Percentiles rank a stretch among this genome's conserved stretches.
Conservation (phyloP, 805 yeast genomes). For the Candida tibetensis region DNA sequence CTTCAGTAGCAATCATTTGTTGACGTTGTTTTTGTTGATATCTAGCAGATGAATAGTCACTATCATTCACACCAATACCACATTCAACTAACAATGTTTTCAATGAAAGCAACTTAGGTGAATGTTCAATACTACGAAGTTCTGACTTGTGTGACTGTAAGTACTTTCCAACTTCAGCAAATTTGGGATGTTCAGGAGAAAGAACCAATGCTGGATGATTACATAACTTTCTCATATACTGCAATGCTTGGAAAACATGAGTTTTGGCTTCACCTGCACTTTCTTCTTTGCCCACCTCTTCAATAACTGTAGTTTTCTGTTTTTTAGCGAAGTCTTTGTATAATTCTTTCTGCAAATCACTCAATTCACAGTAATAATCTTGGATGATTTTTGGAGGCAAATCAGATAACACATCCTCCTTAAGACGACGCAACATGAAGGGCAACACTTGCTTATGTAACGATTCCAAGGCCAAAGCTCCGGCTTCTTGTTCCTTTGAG, state of each 20-base stretch:
- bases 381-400: conserved; percentile 98
- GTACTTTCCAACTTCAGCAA: conserved; percentile 59
- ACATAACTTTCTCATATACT: conserved; percentile 94
- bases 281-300: conserved; percentile 48
- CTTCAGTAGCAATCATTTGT: conserved; percentile 44
- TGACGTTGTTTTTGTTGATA: conserved; percentile 33
- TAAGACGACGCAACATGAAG: conserved; percentile 90
- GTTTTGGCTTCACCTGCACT: conserved; percentile 58
- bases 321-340: conserved; percentile 87
- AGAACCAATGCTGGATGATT: conserved; percentile 94
- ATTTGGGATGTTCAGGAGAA: conserved; percentile 80
- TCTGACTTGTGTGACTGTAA: conserved; percentile 57
- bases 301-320: conserved; percentile 69
- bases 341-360: conserved; percentile 82
- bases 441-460: conserved; percentile 96
- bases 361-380: conserved; percentile 94
- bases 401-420: conserved; percentile 93
- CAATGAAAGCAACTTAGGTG: conserved; percentile 86
- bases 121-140: conserved; percentile 72
- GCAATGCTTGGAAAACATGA: conserved; percentile 95
- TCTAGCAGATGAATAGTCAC: conserved; percentile 29
- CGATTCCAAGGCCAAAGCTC: conserved; percentile 93
- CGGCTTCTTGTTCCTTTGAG: conserved; percentile 93
- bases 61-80: conserved; percentile 69
- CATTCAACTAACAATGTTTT: conserved; percentile 81